Base-by-base conservation (phyloP, 768 basidiomycete species). In the Russula compacta region DNA sequence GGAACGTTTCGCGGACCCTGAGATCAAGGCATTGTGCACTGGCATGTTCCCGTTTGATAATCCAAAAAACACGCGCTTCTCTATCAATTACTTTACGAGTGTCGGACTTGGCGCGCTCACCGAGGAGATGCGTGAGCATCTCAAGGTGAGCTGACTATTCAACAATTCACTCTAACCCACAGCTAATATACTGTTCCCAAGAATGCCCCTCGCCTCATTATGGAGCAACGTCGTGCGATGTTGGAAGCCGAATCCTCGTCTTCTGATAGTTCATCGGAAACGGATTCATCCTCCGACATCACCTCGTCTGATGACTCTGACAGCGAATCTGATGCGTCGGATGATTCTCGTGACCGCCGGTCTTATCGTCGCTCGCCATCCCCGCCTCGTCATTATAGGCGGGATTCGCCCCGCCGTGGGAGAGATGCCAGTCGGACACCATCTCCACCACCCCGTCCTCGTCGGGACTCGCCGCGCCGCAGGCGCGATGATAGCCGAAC, bases 31-130 rank as follows among this genome's bases (percentile, higher is more conserved):
- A 32, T 83, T 82, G 2, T 91, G 88, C 71, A 78, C 76, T 48
- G 83, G 83, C 44, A 90, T 99, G 87, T 98, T 98, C 85, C 97
- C 97, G 0, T 82, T 86, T 75, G 95, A 98, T 73, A 85, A 94
- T 61, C 97, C 97, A 0, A 97, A 95, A 75, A 89, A 98, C 70
- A 98, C 97, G 0, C 82, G 97, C 56, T 93, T 95, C 71, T 83
- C 92, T 3, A 95, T 95, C 84, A 97, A 97, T 72, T 98, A 98
- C 76, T 97, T 98, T 71, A 99, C 97, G 6, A 92, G 89, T 68
- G 86, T 99, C 66, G 92, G 92, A 0, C 70, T 98, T 61, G 97
- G 97, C 58, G 80, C 81, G 24, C 71, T 98, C 63, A 99, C 97
- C 1, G 95, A 98, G 73, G 89, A 89, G 35, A 98, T 98, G 97